Base-by-base conservation (phyloP, 257 asterid species). In the Solanum ossicruentum region DNA sequence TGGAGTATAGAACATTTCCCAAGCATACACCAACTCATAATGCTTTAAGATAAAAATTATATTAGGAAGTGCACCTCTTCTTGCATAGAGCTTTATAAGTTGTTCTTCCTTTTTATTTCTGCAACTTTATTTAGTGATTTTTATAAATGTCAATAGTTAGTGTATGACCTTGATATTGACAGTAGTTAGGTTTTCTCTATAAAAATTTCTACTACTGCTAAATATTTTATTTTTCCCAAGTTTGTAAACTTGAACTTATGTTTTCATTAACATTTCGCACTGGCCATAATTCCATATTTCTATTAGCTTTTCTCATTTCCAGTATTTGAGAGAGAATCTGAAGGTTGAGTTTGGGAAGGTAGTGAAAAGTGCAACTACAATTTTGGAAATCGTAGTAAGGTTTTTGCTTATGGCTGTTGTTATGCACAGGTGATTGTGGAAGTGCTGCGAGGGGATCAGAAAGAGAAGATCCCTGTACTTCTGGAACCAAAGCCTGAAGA, bases 401-500 rank as follows among this genome's bases (percentile, higher is more conserved):
- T 15, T 70, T 71, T 12, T 16, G 81, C 21, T 58, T 45, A 84
- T 20, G 6, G 73, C 60, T 84, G 45, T 80, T 85, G 32, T 72
- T 65, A 61, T 86, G 71, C 58, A 82, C 91, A 95, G 98, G 92
- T 97, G 60, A 90, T 26, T n/a, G 94, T 97, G 65, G 99, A 97
- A 93, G 99, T 95, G 85, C 91, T 95, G 57, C 97, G 99, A 11
- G 99, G 93, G 56, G 99, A 97, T 90, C 92, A 92, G 84, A 63
- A 92, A 89, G 99, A 97, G 90, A 97, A 97, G 86, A 91, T 95
- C 84, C 97, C 98, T 63, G 99, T 95, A 63, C 17, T 87, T 88
- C 96, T 97, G 54, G 99, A 97, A 89, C 99, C 98, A 70, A 95
- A 93, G 89, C 98, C 94, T 26, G 98, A 94, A 28, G 98, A 93